Evolutionary conservation across 2,329 filamentous ascomycete genomes (phyloP), one percentile per base, ranked within the genome.

Genomic region (Fusarium beomiforme): DNA sequence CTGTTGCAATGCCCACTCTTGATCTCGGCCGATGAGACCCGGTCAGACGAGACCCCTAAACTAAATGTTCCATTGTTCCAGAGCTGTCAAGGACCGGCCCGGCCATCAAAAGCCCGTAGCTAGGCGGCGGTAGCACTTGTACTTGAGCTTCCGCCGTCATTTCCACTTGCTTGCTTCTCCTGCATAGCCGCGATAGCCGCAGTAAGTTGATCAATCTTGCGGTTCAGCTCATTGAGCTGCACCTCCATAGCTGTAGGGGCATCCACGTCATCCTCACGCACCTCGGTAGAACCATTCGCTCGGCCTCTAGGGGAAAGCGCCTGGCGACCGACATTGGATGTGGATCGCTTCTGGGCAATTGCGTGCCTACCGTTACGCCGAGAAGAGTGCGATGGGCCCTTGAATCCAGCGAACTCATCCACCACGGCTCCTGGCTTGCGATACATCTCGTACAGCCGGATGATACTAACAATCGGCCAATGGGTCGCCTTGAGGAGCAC

Each of bases 391-490:
- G 79, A 80, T 1, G 84, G 84, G 6, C 85, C 88, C 74, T 83
- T 84, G 79, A 85, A 87, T 31, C 81, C 84, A 62, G 82, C 83
- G 69, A 83, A 86, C 55, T 84, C 84, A 54, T 85, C 84, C 16
- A 79, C 74, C 16, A 77, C 67, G 11, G 82, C 74, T 24, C 64
- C 58, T 54, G 81, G 82, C 61, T 79, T 79, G 24, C 80, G 79
- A 47, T 88, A 69, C 74, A 83, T 83, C 80, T 93, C 92, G 78
- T 92, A 94, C n/a, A 85, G 76, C 79, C 88, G 86, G 71, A 95
- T 94, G 47, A 85, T 82, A n/a, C 81, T 88, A 31, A 94, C 91
- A 68, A 93, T 89, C 34, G 92, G 92, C 49, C 89, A 82, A 74
- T 91, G 90, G 0, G 89, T 91, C 8, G 84, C 82, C 73, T 90